These are phyloP conservation scores for Penicillium decumbens DNA, from an alignment of 2,329 filamentous ascomycete species.

Conservation along the genomic window DNA sequence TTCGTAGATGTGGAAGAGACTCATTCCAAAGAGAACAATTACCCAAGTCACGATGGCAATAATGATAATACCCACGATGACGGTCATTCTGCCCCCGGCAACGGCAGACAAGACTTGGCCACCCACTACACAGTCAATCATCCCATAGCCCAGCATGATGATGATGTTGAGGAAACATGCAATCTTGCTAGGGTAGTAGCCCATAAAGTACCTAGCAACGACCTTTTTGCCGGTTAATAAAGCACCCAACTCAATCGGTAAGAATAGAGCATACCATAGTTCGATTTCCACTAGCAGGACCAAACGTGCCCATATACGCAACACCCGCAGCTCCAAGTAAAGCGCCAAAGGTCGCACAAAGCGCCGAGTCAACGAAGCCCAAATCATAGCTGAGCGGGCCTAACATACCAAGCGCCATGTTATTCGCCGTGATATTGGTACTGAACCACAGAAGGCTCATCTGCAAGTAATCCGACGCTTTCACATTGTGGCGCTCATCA, in stretches of 20 bases:
- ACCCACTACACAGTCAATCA: slow-evolving; percentile 32
- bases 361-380: slow-evolving; percentile 30
- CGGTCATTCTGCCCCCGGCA: slow-evolving; percentile 25
- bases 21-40: slow-evolving; percentile 27
- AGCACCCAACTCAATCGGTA: background rate
- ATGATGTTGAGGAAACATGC: slow-evolving; percentile 33
- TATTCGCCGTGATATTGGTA: slow-evolving; percentile 29
- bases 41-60: slow-evolving; percentile 24
- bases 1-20: slow-evolving; percentile 34
- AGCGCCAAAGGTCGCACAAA: slow-evolving; percentile 28
- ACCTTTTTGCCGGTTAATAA: slow-evolving; percentile 14
- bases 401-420: slow-evolving; percentile 31
- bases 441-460: slow-evolving; percentile 29
- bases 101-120: slow-evolving; percentile 35
- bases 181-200: slow-evolving; percentile 33
- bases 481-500: slow-evolving; percentile 46
- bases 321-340: slow-evolving; percentile 25
- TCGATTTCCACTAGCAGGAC: slow-evolving; percentile 31
- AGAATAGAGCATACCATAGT: slow-evolving; percentile 28
- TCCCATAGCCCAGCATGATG: slow-evolving; percentile 34
- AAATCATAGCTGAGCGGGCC: slow-evolving; percentile 32
- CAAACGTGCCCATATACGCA: slow-evolving; percentile 34
- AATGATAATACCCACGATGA: slow-evolving; percentile 28
- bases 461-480: slow-evolving; percentile 24
- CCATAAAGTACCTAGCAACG: slow-evolving; percentile 31